Base-by-base conservation (phyloP, 2,329 filamentous ascomycete species). In the Apiospora sp. region DNA sequence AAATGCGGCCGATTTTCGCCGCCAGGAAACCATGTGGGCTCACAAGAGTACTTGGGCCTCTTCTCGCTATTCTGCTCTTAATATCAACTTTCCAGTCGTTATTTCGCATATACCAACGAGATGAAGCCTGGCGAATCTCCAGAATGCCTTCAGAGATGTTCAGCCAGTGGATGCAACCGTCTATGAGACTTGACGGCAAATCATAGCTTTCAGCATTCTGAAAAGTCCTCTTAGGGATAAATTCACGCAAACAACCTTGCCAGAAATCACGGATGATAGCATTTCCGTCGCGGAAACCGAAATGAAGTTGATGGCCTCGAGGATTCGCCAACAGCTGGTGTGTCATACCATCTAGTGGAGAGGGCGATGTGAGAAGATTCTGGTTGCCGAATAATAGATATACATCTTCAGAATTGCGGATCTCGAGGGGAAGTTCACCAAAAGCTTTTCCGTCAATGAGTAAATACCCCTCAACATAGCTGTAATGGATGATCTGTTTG, bases 101-200 rank as follows among this genome's bases (percentile, higher is more conserved):
- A 74, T 0, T 0, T 71, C 37, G 71, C 73, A 0, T 24, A 8
- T 16, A 64, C 84, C 81, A 86, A 4, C 80, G 79, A 0, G 78
- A 73, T 0, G 85, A 80, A 0, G 79, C 78, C 8, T 83, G 84
- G 16, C 90, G 83, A 37, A 92, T 85, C 67, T 92, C 87, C 0
- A 93, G 69, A 0, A 75, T 67, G 0, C 77, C 73, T 0, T 74
- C 78, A 0, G 41, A 67, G 0, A 91, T 16, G 58, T 92, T 82
- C 0, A 92, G 80, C 90, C 91, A 93, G 73, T 93, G 91, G 0
- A 87, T 82, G 67, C 88, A 92, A 7, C 85, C 80, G 0, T 87
- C 78, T 0, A 91, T 73, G 0, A 93, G 80, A 1, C 84, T 79
- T 0, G 74, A 74, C 0, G 91, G 92, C 0, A 92, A 78, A 75